Evolutionary conservation across 2,329 filamentous ascomycete species (phyloP), one percentile per base, ranked within the genome.

Genomic region (Alternaria panax): DNA sequence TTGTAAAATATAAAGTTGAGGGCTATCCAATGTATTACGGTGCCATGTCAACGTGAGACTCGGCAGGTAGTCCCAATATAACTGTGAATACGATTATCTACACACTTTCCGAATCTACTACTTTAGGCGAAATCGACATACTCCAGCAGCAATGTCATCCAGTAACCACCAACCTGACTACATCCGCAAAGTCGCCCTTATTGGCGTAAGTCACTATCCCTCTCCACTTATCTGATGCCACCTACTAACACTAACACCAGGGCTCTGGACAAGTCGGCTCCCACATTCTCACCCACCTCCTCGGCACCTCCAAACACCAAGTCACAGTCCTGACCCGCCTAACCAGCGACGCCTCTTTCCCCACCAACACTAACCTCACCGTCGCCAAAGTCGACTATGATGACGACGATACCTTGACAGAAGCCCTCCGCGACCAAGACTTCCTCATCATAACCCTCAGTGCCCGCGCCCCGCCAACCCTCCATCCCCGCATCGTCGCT

Each of bases 201-300:
- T 34, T 6, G 30, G 30, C 30, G 30, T 34, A n/a, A n/a, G n/a
- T 16, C 30, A 14, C 30, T 34, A 16, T 0, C 30, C 5, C 30
- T 34, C 30, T 34, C 14, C 30, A 14, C 0, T 34, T 1, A 0
- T 34, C 0, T n/a, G n/a, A 34, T 16, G 0, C 0, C 5, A 1
- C 0, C 6, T 16, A 16, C 30, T 34, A 34, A 34, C 30, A 34
- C 5, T 6, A 6, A 0, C 4, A 2, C 14, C 0, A 34, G 30
- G 30, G 30, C 30, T 34, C 30, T 0, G 30, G 30, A 34, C 30
- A 34, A 34, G 12, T 34, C 30, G 30, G 30, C 30, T 34, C 30
- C 0, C 12, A 34, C 16, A 34, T 34, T 0, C 30, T 34, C 30
- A 16, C 30, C 0, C 30, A 34, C 30, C 30, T 34, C 11, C 30